phyloP scores from a whole-genome alignment of 306 rosid genomes.

The Quillaja saponaria region DNA sequence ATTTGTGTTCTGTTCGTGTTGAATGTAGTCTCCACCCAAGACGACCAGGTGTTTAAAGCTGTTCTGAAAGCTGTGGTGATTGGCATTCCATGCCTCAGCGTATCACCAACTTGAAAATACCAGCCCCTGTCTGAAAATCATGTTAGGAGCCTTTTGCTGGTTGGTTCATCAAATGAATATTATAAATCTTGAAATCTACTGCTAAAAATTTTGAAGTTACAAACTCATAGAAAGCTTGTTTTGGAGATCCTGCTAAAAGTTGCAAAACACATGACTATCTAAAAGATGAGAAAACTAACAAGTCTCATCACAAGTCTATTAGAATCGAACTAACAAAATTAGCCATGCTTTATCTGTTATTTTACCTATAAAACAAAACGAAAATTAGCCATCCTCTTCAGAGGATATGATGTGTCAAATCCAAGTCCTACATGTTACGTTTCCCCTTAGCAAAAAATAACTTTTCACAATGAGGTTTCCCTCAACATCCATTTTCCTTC shows the following conservation, averaged over 20 bases:
- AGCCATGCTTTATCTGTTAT: too few species aligned
- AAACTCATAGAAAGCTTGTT: not conserved
- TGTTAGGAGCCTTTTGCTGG: slow-evolving; percentile 35
- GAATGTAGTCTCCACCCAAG: slow-evolving; percentile 66
- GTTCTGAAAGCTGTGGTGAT: slow-evolving; percentile 63
- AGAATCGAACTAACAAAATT: too few species aligned
- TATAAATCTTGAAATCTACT: not conserved
- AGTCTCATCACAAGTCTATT: too few species aligned
- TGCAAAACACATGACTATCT: not conserved
- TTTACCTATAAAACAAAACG: too few species aligned
- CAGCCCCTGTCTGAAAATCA: slow-evolving; percentile 77
- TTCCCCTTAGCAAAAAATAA: too few species aligned
- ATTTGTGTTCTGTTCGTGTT: slow-evolving; percentile 68
- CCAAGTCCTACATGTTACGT: too few species aligned
- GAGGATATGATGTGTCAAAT: too few species aligned
- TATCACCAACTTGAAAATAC: slow-evolving; percentile 83
- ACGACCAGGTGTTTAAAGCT: slow-evolving; percentile 82
- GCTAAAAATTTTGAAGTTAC: not conserved
- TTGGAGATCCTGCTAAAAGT: not conserved
- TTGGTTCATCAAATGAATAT: slow-evolving; percentile 8
- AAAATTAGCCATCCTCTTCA: too few species aligned
- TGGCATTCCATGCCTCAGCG: slow-evolving; percentile 88
- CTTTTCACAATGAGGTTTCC: too few species aligned
- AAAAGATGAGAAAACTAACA: too few species aligned
- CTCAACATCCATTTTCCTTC: too few species aligned